phyloP scores from a whole-genome alignment of 2,329 filamentous ascomycete species.

The Diaporthe sp. region DNA sequence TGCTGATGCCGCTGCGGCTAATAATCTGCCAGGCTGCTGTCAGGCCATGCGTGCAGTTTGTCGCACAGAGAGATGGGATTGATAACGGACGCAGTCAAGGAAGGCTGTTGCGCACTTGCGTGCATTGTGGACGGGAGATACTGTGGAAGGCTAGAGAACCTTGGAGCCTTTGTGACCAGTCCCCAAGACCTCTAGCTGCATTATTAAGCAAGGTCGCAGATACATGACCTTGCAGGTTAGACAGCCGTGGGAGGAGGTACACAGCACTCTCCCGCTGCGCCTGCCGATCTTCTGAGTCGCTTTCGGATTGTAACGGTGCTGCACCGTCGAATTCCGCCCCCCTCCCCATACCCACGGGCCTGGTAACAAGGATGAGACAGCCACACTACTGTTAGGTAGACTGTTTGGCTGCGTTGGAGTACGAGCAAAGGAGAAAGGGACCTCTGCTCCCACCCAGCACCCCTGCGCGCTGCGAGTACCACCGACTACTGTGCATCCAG shows the following conservation, averaged over 20 bases:
- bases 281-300: conserved; percentile 9
- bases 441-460: background rate
- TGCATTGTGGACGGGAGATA: background rate
- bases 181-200: background rate
- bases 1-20: background rate
- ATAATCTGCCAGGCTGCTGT: background rate
- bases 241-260: background rate
- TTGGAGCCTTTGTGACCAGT: background rate
- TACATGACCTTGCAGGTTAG: background rate
- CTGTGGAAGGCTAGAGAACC: conserved; percentile 16
- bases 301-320: conserved; percentile 9
- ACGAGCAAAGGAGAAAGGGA: background rate
- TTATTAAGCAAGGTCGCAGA: conserved; percentile 2
- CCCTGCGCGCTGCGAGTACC: background rate
- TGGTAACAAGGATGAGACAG: conserved; percentile 11
- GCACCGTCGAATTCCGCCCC: conserved; percentile 13
- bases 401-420: background rate
- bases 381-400: background rate
- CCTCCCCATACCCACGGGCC: conserved; percentile 3
- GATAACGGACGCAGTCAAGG: conserved; percentile 4
- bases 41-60: background rate
- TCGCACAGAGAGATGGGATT: background rate
- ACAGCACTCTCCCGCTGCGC: background rate
- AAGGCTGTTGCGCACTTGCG: background rate
- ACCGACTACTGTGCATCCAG: background rate